Conservation (phyloP, 305 asterid species). For the Fraxinus greggii region DNA sequence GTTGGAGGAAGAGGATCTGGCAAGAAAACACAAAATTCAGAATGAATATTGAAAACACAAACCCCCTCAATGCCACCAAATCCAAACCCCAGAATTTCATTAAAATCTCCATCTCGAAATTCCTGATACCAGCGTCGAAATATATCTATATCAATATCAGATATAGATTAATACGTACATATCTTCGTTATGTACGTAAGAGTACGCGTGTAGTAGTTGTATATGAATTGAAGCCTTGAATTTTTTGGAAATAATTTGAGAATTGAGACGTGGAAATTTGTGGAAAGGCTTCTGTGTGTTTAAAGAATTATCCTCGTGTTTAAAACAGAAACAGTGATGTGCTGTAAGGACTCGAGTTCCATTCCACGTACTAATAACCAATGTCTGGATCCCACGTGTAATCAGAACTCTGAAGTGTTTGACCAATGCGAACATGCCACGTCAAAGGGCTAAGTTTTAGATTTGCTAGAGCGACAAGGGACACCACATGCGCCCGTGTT, state of each 20-base stretch:
- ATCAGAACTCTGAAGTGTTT: not conserved
- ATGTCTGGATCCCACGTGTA: conserved; percentile 45
- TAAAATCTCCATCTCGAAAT: conserved; percentile 33
- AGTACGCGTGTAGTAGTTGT: not conserved
- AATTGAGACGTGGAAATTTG: not conserved
- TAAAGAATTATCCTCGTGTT: not conserved
- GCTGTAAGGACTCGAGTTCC: conserved; percentile 26
- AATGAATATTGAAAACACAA: conserved; percentile 39
- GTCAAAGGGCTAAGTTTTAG: too few relatives aligned
- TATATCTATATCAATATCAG: not conserved
- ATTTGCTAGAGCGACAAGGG: too few relatives aligned
- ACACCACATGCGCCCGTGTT: too few relatives aligned
- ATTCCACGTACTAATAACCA: conserved; percentile 49
- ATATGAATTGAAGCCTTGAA: not conserved
- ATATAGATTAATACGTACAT: conserved; percentile 9
- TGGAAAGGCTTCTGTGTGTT: not conserved
- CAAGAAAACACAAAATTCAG: conserved; percentile 71
- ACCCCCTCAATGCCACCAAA: conserved; percentile 65
- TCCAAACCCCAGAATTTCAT: conserved; percentile 55
- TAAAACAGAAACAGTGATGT: not conserved
- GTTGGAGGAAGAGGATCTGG: conserved; percentile 76
- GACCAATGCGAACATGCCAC: too few relatives aligned
- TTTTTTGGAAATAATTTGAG: not conserved
- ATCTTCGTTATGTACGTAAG: not conserved
- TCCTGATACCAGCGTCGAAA: not conserved